phyloP scores from a whole-genome alignment of 2,329 filamentous ascomycete species.

The Periconia sp. region DNA sequence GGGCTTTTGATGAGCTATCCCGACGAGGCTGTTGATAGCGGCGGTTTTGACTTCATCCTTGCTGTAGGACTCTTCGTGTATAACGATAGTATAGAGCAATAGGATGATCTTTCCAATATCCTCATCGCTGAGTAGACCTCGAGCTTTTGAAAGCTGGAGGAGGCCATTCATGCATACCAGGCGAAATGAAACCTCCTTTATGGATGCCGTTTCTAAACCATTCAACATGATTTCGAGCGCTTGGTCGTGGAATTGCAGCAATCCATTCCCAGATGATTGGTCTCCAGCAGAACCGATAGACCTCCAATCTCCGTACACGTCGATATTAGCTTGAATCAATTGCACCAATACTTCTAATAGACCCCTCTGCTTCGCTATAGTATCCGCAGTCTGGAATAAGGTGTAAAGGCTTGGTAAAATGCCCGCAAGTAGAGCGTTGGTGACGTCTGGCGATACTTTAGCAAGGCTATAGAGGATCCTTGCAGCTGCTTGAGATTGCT shows the following conservation, averaged over 20 bases:
- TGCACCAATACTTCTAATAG: slow-evolving; percentile 66
- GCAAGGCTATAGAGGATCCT: slow-evolving; percentile 65
- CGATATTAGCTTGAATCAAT: slow-evolving; percentile 63
- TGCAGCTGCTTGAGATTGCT: slow-evolving; percentile 69
- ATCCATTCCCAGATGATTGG: slow-evolving; percentile 39
- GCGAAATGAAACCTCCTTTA: slow-evolving; percentile 58
- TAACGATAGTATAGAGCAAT: slow-evolving; percentile 65
- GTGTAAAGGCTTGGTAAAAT: slow-evolving; percentile 64
- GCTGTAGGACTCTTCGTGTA: slow-evolving; percentile 63
- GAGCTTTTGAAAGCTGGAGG: slow-evolving; percentile 49
- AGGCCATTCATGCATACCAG: slow-evolving; percentile 53
- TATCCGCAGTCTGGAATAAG: slow-evolving; percentile 66
- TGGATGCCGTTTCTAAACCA: slow-evolving; percentile 51
- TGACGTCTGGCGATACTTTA: slow-evolving; percentile 60
- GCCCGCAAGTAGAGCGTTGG: slow-evolving; percentile 61
- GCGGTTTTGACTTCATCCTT: slow-evolving; percentile 64
- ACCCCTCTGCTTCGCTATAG: slow-evolving; percentile 67
- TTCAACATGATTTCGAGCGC: slow-evolving; percentile 50
- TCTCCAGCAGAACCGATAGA: slow-evolving; percentile 46
- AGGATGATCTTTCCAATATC: slow-evolving; percentile 60
- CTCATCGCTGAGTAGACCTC: slow-evolving; percentile 49
- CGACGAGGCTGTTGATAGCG: slow-evolving; percentile 64
- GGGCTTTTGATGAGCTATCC: slow-evolving; percentile 68
- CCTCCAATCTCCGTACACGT: slow-evolving; percentile 63
- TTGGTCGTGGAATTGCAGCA: slow-evolving; percentile 49